Conservation (phyloP, 768 basidiomycete genomes). For the Inosperma sp. region DNA sequence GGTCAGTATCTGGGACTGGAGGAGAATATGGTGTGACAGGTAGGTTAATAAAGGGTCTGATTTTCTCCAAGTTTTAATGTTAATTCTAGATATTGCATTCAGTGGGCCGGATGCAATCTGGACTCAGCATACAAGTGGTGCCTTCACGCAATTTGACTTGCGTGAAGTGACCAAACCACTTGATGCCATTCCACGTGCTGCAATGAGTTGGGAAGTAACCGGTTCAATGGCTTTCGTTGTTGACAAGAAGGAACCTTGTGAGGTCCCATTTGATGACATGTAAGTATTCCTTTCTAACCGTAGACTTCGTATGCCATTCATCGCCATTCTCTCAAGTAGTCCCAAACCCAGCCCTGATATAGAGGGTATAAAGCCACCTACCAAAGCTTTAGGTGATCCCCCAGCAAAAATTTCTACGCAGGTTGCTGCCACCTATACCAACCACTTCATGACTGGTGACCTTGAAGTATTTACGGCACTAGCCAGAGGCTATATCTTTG, state of each 20-base stretch:
- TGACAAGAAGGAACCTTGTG: conserved; percentile 49
- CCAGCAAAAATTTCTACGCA: conserved; percentile 49
- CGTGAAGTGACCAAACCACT: conserved; percentile 59
- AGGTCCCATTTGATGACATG: conserved; percentile 80
- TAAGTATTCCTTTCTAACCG: conserved; percentile 30
- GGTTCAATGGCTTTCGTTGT: conserved; percentile 66
- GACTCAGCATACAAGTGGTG: conserved; percentile 69
- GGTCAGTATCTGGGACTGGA: conserved; percentile 61
- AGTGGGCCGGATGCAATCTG: conserved; percentile 67
- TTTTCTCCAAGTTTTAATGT: conserved; percentile 1
- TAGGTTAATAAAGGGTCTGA: conserved; percentile 27
- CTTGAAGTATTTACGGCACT: conserved; percentile 50
- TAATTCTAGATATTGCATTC: conserved; percentile 57
- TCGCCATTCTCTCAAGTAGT: conserved; percentile 28
- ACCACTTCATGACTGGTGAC: conserved; percentile 35
- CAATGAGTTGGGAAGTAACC: conserved; percentile 61
- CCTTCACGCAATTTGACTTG: conserved; percentile 76
- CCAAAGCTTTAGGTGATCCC: conserved; percentile 60
- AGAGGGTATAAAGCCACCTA: conserved; percentile 29
- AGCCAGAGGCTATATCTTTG: conserved; percentile 60
- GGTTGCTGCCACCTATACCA: conserved; percentile 49
- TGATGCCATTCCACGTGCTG: conserved; percentile 59
- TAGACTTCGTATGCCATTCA: neutral
- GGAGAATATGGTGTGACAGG: conserved; percentile 74
- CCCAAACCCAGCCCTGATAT: conserved; percentile 34